Evolutionary conservation across 2,329 filamentous ascomycete genomes (phyloP), one percentile per base, ranked within the genome.

Genomic region (Thelonectria olida): DNA sequence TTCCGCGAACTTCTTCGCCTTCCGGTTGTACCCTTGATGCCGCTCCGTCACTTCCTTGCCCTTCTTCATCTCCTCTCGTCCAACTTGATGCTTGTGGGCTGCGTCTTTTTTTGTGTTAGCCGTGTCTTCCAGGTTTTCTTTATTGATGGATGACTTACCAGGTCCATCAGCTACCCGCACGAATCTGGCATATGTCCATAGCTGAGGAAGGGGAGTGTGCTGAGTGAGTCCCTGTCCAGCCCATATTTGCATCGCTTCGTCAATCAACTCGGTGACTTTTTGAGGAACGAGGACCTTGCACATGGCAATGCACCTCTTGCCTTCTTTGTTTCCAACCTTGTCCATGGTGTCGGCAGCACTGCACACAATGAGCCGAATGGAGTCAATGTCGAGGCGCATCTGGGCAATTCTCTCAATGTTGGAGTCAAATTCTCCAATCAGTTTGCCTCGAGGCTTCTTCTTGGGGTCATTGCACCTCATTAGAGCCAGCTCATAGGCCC

Each of bases 271-370:
- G 68, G 96, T 83, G 5, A 91, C 88, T 71, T 89, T 91, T 69
- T 87, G 83, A 1, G 93, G 93, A 2, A 96, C 91, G 8, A 96
- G 85, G 1, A 97, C 88, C 82, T 97, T 97, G 62, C 93, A 93
- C 79, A 96, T 88, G 17, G 93, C 93, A 68, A 97, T 97, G 76
- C 96, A 92, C 75, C 90, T 91, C 58, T 96, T 84, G 0, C 92
- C 92, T 58, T 88, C 87, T 81, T 97, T 97, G 67, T 93, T 91
- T 68, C 93, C 89, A 19, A 89, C 85, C 68, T 90, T 85, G 77
- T 97, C 93, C 79, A 97, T 96, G 77, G 91, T 92, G 76, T 94
- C 90, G 54, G 93, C 93, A 1, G 94, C 94, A 76, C 97, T 96
- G 62, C 96, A 86, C 7, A 97, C 93, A 34, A 93, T 79, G 7